These are phyloP conservation scores for Penicillium sp. DNA, from an alignment of 2,329 filamentous ascomycete genomes.

Conservation along the genomic window DNA sequence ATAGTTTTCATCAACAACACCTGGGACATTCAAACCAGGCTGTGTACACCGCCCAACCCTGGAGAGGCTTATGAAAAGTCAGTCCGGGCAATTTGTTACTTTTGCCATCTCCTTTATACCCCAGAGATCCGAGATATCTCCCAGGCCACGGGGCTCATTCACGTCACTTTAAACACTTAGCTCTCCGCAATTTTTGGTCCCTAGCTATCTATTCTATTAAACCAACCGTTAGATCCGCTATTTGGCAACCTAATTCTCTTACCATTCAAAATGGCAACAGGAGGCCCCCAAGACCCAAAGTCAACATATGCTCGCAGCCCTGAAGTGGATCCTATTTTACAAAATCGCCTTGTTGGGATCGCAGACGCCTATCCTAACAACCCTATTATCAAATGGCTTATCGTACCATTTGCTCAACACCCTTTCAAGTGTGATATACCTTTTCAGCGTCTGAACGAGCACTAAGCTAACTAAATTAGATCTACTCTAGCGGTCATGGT, in stretches of 20 bases:
- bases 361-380: conserved; percentile 8
- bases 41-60: neutral
- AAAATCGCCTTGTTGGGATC: conserved; percentile 8
- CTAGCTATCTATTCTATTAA: neutral
- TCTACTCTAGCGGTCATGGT: conserved; percentile 1
- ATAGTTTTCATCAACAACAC: too few species aligned
- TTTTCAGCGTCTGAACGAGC: neutral
- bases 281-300: neutral
- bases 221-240: neutral
- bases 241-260: neutral
- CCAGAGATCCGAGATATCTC: neutral
- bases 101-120: neutral
- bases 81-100: neutral
- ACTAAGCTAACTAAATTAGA: conserved; percentile 2
- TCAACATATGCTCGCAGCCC: conserved; percentile 1
- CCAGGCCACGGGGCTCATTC: neutral
- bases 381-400: conserved; percentile 4
- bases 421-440: neutral
- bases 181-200: neutral
- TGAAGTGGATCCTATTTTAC: neutral
- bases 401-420: conserved; percentile 2
- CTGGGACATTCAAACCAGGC: too few species aligned
- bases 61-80: neutral
- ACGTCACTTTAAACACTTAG: neutral
- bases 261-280: conserved; percentile 2